A percentile compares a stretch with the other conserved stretches of the same genome.
These are phyloP conservation scores for Carex littledalei DNA, from an alignment of 176 grass and related monocot genomes.

Conservation along the genomic window DNA sequence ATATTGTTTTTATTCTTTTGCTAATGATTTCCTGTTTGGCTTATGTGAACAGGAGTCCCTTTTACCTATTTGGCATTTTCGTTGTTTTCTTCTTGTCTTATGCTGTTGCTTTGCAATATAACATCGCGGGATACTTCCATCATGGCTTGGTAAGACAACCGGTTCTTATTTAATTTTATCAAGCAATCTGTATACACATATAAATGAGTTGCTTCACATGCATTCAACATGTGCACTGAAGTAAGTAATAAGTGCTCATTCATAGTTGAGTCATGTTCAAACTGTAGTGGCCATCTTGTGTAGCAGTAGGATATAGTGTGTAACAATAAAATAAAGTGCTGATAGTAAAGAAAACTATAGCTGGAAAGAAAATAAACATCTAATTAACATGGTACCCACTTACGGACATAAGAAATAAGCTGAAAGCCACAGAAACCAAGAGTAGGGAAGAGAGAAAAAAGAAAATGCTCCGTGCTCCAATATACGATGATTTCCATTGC, in stretches of 20 bases:
- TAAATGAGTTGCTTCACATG: background rate
- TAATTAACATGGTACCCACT: background rate
- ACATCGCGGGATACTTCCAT: conserved; percentile 50
- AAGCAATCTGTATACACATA: background rate
- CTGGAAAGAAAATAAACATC: background rate
- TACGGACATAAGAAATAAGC: too few species aligned
- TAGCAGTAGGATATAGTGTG: background rate
- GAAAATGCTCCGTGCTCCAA: too few species aligned
- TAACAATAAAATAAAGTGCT: background rate
- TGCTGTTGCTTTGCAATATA: conserved; percentile 55
- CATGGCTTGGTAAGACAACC: conserved; percentile 51
- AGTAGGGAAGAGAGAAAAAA: background rate
- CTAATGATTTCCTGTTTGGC: conserved; percentile 18
- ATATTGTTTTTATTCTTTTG: background rate
- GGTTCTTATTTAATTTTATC: background rate
- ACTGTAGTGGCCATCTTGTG: background rate
- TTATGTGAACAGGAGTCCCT: conserved; percentile 65
- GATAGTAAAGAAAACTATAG: background rate
- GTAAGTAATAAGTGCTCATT: background rate
- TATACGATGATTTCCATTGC: background rate
- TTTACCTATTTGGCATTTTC: conserved; percentile 55
- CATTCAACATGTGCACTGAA: background rate
- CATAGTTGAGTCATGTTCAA: background rate
- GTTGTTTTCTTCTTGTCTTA: conserved; percentile 51
- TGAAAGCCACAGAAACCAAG: background rate